A percentile compares a stretch with the other conserved stretches of the same genome.
Evolutionary conservation across 2,329 filamentous ascomycete genomes (phyloP).

Genomic region (Aspergillus fijiensis): DNA sequence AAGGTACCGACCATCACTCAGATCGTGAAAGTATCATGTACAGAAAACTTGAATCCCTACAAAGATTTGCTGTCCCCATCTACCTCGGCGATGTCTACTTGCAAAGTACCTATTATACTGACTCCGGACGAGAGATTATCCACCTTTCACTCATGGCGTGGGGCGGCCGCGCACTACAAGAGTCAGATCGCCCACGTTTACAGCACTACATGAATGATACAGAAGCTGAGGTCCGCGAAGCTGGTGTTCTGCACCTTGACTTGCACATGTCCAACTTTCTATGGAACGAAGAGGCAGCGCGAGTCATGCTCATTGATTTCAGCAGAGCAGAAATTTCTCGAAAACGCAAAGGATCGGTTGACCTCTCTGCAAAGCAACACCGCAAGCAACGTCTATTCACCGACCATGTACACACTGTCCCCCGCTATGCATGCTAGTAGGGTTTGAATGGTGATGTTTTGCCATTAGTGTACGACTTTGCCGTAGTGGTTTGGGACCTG

Average conservation of each 20-base stretch:
- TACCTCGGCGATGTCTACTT: conserved; percentile 2
- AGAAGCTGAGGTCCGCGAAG: background rate
- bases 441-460: no score
- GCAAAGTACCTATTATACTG: background rate
- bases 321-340: background rate
- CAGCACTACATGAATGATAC: background rate
- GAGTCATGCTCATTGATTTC: conserved; percentile 3
- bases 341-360: background rate
- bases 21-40: background rate
- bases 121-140: background rate
- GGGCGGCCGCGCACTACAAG: background rate
- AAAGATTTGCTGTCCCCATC: background rate
- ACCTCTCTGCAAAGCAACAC: background rate
- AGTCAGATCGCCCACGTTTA: background rate
- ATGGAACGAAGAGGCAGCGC: conserved; percentile 1
- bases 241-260: background rate
- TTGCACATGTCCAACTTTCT: background rate
- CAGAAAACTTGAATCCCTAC: background rate
- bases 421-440: no score
- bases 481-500: no score
- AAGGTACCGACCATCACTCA: conserved; percentile 1
- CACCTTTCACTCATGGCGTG: conserved; percentile 5
- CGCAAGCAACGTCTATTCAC: background rate
- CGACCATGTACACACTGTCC: background rate
- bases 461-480: no score